Percentiles rank a stretch among this genome's conserved stretches.
Conservation (phyloP, 306 rosid genomes). For the Abrus pulchellus region DNA sequence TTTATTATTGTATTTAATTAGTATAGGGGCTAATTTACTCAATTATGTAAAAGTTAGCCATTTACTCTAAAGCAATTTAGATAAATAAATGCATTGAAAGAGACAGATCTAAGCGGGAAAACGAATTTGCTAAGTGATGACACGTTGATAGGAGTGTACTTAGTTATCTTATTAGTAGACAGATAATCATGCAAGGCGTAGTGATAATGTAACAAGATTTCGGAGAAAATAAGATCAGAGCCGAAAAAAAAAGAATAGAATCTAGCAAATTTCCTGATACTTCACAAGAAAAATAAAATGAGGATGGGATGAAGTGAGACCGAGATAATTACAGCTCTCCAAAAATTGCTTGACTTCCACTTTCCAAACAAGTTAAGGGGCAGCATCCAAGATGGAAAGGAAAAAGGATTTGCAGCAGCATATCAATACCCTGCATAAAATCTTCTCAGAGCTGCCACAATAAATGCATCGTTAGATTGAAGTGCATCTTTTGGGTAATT, state of each 20-base stretch:
- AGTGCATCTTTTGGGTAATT: slow-evolving; percentile 19
- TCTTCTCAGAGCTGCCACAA: slow-evolving; percentile 43
- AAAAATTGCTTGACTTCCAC: slow-evolving; percentile 47
- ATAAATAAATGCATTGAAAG: too few species aligned
- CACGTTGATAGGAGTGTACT: too few species aligned
- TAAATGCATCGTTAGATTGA: slow-evolving; percentile 35
- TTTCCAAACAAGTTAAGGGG: slow-evolving; percentile 38
- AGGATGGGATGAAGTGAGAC: slow-evolving; percentile 12
- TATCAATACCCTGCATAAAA: slow-evolving; percentile 34
- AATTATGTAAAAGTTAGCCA: too few species aligned
- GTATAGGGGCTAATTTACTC: too few species aligned
- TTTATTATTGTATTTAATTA: too few species aligned
- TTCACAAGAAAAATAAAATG: slow-evolving; percentile 38
- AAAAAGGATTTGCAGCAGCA: slow-evolving; percentile 34
- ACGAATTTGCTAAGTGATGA: too few species aligned
- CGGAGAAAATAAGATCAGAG: background rate
- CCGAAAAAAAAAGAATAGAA: slow-evolving; percentile 45
- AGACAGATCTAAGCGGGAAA: too few species aligned
- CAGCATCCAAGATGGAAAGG: slow-evolving; percentile 28
- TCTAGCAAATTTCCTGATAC: slow-evolving; percentile 41
- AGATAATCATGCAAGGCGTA: slow-evolving; percentile 8
- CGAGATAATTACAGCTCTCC: slow-evolving; percentile 45
- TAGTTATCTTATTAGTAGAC: background rate
- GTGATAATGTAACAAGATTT: slow-evolving; percentile 12
- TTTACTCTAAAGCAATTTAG: too few species aligned